Base-by-base conservation (phyloP, 2,329 filamentous ascomycete species). In the Cladobotryum mycophilum region DNA sequence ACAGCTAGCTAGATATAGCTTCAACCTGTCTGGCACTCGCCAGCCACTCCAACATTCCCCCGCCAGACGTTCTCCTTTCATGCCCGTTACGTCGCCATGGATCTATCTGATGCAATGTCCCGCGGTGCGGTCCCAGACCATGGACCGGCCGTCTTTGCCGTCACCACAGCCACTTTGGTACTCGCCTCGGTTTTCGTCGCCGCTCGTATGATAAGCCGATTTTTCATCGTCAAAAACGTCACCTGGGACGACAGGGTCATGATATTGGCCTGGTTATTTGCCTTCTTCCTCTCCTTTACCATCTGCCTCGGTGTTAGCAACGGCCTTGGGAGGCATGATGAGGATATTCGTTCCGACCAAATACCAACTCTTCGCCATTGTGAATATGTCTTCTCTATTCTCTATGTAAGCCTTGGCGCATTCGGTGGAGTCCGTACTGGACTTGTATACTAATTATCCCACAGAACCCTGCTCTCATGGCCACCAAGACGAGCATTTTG, bases 401-500 rank as follows among this genome's bases (percentile, higher is more conserved):
- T 85, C 54, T 84, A 84, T 59, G 79, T 81, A 68, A 42, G 77
- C 34, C 25, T 30, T 6, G 25, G 25, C 25, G 25, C 25, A 30
- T 11, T 30, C 25, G 25, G 25, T 30, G 9, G 25, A 11, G 25
- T 30, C 25, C 25, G 25, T 6, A 11, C 6, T 30, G 9, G 6
- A 30, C 9, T 11, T 38, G 18, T 17, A 43, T 44, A 15, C 45
- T 60, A 44, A 60, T 49, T 22, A 18, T 2, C 17, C 5, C 9
- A 35, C n/a, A 91, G 84, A 95, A 96, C 63, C 90, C 90, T 12
- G 86, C 88, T 3, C 75, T 96, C 50, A 95, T 95, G 88, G 84
- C 86, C 3, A 89, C 89, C 46, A 96, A 96, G 70, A 90, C 88
- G 0, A 95, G 89, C n/a, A 88, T 96, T 60, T 76, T 96, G 52